These are phyloP conservation scores for Seiridium unicorne DNA, from an alignment of 2,329 filamentous ascomycete genomes.

Conservation along the genomic window DNA sequence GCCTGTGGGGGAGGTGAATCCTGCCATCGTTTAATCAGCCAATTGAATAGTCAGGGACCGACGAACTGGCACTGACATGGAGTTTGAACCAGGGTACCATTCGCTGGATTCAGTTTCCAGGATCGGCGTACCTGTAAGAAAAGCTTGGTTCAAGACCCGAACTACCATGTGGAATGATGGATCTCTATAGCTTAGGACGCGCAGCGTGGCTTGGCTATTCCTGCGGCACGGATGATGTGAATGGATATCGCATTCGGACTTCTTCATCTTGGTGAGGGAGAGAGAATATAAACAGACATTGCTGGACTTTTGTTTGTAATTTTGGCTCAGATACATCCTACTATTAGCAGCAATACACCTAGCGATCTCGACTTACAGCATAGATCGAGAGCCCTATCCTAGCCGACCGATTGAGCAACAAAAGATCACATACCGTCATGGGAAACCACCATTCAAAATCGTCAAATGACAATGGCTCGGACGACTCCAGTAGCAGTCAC, in stretches of 20 bases:
- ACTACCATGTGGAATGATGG: neutral
- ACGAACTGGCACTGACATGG: too few species aligned
- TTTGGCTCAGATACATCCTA: too few species aligned
- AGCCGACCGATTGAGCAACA: neutral
- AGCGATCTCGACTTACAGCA: neutral
- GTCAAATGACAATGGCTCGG: neutral
- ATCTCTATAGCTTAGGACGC: neutral
- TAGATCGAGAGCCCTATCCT: too few species aligned
- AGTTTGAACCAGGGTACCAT: too few species aligned
- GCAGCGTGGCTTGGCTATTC: neutral
- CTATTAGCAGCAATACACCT: neutral
- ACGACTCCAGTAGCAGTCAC: neutral
- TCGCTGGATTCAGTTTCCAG: too few species aligned
- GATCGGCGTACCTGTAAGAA: neutral
- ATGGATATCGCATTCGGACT: neutral
- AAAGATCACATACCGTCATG: neutral
- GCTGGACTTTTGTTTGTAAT: too few species aligned
- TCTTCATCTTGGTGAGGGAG: neutral
- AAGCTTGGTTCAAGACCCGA: neutral
- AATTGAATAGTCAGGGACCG: too few species aligned
- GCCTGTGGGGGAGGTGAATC: too few species aligned
- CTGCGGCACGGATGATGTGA: neutral
- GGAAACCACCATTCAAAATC: slow-evolving; percentile 1
- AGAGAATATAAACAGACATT: neutral
- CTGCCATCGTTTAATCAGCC: too few species aligned